Base-by-base conservation (phyloP, 306 rosid genomes). In the Gynostemma pentaphyllum region DNA sequence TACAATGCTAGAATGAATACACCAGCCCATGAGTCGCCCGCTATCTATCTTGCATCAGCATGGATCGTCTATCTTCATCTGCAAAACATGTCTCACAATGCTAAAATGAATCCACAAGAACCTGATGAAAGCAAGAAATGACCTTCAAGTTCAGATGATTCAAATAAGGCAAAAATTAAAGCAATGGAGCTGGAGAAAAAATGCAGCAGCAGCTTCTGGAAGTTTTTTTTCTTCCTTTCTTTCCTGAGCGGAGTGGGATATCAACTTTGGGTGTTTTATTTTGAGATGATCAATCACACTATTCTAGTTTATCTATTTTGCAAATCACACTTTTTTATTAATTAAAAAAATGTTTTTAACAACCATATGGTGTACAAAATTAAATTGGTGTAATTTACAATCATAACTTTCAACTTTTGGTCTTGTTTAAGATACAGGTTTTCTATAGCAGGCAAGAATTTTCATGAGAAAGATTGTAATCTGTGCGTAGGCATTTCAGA, bases 1-100 rank as follows among this genome's bases (percentile, higher is more conserved):
- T 59, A 60, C 65, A 37, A 19, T 21, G 22, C 10, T 59, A 22
- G 42, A 55, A n/a, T 55, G 24, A n/a, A 55, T 46, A 59, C 65
- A 59, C 65, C 65, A 21, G 12, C 12, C 13, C 12, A 59, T 37
- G 29, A 36, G 22, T 39, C 64, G 1, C 12, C 47, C 22, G 11
- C 32, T 5, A 19, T 21, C 32, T 5, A 19, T 21, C 45, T 36
- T 9, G 47, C 45, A 12, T 13, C 19, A 1, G 47, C 30, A 59
- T 39, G 47, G 18, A 29, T 6, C 32, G 15, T 6, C 64, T 37
- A 45, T 6, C 21, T 4, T 37, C 30, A 13, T 22, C n/a, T n/a
- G n/a, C n/a, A n/a, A n/a, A n/a, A n/a, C n/a, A n/a, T 11, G 30
- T 57, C 12, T 57, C 18, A 3, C 12, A 22, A 57, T 34, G 46